phyloP scores from a whole-genome alignment of 768 basidiomycete genomes.

The Lactarius tabidus region DNA sequence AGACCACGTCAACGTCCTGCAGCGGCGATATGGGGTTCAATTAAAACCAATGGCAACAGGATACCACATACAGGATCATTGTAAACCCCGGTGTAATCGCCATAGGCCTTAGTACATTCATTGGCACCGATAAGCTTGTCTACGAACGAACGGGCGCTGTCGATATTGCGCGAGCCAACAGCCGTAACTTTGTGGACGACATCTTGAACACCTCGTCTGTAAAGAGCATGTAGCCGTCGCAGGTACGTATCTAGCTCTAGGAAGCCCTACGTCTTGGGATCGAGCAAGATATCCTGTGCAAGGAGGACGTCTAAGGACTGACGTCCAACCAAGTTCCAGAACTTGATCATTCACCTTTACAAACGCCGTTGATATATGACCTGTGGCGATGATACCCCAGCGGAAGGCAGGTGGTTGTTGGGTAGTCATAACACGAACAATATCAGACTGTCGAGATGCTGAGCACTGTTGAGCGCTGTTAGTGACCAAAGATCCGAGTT shows the following conservation, averaged over 20 bases:
- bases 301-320: background rate
- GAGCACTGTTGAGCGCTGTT: too few species aligned
- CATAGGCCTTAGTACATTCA: conserved; percentile 59
- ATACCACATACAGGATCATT: conserved; percentile 9
- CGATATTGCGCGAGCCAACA: conserved; percentile 69
- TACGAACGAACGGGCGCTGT: conserved; percentile 71
- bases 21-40: background rate
- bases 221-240: background rate
- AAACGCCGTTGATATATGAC: conserved; percentile 63
- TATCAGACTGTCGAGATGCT: background rate
- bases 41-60: conserved; percentile 1
- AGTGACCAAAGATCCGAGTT: too few species aligned
- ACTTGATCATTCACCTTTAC: conserved; percentile 47
- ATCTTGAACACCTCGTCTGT: conserved; percentile 62
- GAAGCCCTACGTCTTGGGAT: conserved; percentile 63
- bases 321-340: background rate
- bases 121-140: conserved; percentile 46
- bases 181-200: conserved; percentile 65
- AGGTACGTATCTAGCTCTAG: conserved; percentile 1
- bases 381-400: conserved; percentile 90
- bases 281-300: conserved; percentile 64
- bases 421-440: conserved; percentile 21
- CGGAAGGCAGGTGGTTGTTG: conserved; percentile 45
- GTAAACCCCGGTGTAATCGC: conserved; percentile 54
- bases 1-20: conserved; percentile 67